These are phyloP conservation scores for Calamus simplicifolius DNA, from an alignment of 176 grass and related monocot species.

Conservation along the genomic window DNA sequence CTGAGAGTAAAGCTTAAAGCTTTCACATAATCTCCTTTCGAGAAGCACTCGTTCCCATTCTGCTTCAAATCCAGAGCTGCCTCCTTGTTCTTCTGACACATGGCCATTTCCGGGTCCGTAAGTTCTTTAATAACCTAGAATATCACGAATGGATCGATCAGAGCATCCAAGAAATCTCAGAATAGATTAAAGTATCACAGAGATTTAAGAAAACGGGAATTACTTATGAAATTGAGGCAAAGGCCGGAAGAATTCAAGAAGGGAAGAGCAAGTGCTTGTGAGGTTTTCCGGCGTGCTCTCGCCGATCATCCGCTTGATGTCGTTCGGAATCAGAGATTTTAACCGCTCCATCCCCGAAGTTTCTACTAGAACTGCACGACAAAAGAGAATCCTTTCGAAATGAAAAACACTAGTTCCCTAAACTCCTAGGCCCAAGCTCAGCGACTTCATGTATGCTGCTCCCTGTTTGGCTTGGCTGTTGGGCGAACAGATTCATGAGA, in stretches of 20 bases:
- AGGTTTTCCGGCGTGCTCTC: conserved; percentile 45
- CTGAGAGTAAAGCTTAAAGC: conserved; percentile 76
- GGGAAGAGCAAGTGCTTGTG: conserved; percentile 26
- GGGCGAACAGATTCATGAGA: no score
- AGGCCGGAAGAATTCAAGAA: conserved; percentile 43
- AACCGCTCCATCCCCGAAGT: conserved; percentile 47
- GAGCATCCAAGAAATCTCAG: neutral
- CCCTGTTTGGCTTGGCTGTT: no score
- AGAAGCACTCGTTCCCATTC: conserved; percentile 64
- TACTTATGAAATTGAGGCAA: conserved; percentile 77
- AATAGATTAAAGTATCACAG: neutral
- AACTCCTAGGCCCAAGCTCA: no score
- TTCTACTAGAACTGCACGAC: no score
- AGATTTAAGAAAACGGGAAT: neutral
- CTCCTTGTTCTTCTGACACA: conserved; percentile 63
- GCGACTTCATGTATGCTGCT: no score
- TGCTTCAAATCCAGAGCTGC: conserved; percentile 54
- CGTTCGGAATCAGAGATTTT: conserved; percentile 58
- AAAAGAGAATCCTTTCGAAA: no score
- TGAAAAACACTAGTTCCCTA: no score
- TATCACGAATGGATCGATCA: neutral
- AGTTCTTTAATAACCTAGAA: conserved; percentile 50
- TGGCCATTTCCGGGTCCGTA: conserved; percentile 50
- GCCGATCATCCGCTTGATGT: conserved; percentile 55
- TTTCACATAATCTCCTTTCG: conserved; percentile 39